Base-by-base conservation (phyloP, 129 eudicot species). In the Mikania micrantha region DNA sequence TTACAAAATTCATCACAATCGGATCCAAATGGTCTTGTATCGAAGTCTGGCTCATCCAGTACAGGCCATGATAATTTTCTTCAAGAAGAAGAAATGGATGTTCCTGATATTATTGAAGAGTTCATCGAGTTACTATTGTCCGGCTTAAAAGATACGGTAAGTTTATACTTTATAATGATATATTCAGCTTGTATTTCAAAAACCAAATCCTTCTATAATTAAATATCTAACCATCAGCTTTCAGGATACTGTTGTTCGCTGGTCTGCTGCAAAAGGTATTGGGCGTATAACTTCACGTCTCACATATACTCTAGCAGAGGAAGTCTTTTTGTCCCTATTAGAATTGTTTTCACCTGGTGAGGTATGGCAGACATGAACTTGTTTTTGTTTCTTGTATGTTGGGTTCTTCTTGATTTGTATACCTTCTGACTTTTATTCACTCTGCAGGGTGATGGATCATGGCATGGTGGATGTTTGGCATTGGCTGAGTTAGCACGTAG, bases 181-280 rank as follows among this genome's bases (percentile, higher is more conserved):
- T 29, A 29, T 66, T 31, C 16, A 45, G 29, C 47, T 47, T 21
- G 67, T 52, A 16, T 42, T 40, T 27, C 34, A 32, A 44, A 31
- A 66, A 48, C 52, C 59, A 54, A 60, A 17, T 41, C 16, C 50
- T 20, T 66, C 15, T 35, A 54, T 32, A 16, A 31, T 69, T 45
- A 6, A 27, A 45, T 36, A 56, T 35, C 22, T 59, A 38, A 67
- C 29, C 32, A 29, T 66, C 28, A 25, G 40, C 34, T 58, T 84
- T 66, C 64, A 93, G 99, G 99, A 93, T 70, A 93, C 99, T 61
- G 96, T 93, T 72, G 99, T 93, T 36, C 95, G 99, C 11, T 93
- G 99, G 99, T 93, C 99, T 80, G 96, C 96, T 80, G 99, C 99
- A 72, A 93, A 93, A 89, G 99, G 99, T 64, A 81, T 93, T 74